A percentile compares a stretch with the other conserved stretches of the same genome.
phyloP scores from a whole-genome alignment of 2,329 filamentous ascomycete species.

The Neobulgaria alba region DNA sequence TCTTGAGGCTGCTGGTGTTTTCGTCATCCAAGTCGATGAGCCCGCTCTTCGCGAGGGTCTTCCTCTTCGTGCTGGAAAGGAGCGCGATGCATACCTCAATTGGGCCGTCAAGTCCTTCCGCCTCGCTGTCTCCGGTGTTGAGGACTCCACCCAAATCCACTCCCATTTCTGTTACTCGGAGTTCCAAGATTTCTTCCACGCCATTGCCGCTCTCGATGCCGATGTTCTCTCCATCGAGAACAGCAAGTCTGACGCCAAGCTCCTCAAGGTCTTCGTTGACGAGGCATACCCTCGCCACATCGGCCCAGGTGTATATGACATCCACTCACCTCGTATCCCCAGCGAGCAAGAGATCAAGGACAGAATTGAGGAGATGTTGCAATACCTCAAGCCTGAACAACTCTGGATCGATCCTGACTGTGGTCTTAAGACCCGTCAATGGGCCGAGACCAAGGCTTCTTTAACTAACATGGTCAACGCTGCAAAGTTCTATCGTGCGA shows the following conservation, averaged over 20 bases:
- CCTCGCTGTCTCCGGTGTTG: slow-evolving; percentile 84
- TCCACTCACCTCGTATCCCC: slow-evolving; percentile 97
- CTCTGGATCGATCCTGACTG: slow-evolving; percentile 99
- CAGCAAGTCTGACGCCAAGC: slow-evolving; percentile 99
- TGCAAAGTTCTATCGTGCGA: slow-evolving; percentile 90
- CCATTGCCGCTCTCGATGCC: slow-evolving; percentile 93
- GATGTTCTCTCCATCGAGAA: slow-evolving; percentile 99
- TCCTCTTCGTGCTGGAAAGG: slow-evolving; percentile 84
- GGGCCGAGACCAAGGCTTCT: slow-evolving; percentile 96
- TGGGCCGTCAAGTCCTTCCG: slow-evolving; percentile 99
- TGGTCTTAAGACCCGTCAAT: slow-evolving; percentile 97
- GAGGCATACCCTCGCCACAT: slow-evolving; percentile 97
- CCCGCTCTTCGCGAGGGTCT: slow-evolving; percentile 99
- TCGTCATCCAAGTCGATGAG: slow-evolving; percentile 98
- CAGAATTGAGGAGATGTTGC: slow-evolving; percentile 95
- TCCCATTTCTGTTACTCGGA: slow-evolving; percentile 99
- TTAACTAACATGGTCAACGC: slow-evolving; percentile 96
- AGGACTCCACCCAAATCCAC: slow-evolving; percentile 98
- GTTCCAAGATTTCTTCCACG: slow-evolving; percentile 99
- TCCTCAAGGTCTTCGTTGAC: slow-evolving; percentile 97
- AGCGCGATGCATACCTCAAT: slow-evolving; percentile 92
- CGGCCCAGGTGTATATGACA: slow-evolving; percentile 98
- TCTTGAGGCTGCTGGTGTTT: slow-evolving; percentile 92
- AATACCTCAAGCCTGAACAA: slow-evolving; percentile 95
- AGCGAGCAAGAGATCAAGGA: slow-evolving; percentile 97